Percentiles rank a stretch among this genome's conserved stretches.
Conservation (phyloP, 352 stramenopile species). For the Albugo candida region DNA sequence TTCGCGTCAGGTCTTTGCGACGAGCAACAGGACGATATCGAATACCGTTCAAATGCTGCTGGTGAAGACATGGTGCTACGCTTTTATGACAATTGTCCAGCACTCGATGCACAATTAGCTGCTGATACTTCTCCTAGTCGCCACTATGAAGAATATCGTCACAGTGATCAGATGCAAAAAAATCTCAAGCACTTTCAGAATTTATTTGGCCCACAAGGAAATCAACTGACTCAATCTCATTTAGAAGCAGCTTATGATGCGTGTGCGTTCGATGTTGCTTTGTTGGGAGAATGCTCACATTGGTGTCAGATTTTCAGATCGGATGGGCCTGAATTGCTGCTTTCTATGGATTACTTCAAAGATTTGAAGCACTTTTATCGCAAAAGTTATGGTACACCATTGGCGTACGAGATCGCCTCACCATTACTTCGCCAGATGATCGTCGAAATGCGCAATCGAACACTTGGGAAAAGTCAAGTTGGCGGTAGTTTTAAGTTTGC, state of each 20-base stretch:
- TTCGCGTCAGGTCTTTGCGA: constrained; percentile 61
- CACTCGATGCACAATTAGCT: constrained; percentile 35
- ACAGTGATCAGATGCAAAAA: constrained; percentile 24
- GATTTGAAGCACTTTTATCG: constrained; percentile 77
- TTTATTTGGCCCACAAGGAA: constrained; percentile 6
- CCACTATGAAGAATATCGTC: constrained; percentile 32
- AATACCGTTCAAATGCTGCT: constrained; percentile 23
- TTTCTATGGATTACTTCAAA: constrained; percentile 73
- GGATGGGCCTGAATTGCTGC: constrained; percentile 25
- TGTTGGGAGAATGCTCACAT: constrained; percentile 17
- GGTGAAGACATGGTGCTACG: constrained; percentile 41
- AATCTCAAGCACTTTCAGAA: constrained; percentile 30
- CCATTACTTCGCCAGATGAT: constrained; percentile 51
- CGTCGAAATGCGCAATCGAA: constrained; percentile 22
- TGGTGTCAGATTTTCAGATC: constrained; percentile 42
- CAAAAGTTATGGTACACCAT: constrained; percentile 50
- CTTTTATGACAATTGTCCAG: constrained; percentile 70
- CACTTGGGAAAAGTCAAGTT: constrained; percentile 15
- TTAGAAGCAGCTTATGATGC: constrained; percentile 57
- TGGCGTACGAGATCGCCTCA: constrained; percentile 54
- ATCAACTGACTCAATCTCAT: constrained; percentile 26
- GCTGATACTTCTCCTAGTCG: constrained; percentile 34
- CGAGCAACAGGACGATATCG: constrained; percentile 25
- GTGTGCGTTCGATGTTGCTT: constrained; percentile 63
- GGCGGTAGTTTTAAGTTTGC: constrained; percentile 68